These are phyloP conservation scores for Bathelium albidoporum DNA, from an alignment of 495 filamentous ascomycete species.

Conservation along the genomic window DNA sequence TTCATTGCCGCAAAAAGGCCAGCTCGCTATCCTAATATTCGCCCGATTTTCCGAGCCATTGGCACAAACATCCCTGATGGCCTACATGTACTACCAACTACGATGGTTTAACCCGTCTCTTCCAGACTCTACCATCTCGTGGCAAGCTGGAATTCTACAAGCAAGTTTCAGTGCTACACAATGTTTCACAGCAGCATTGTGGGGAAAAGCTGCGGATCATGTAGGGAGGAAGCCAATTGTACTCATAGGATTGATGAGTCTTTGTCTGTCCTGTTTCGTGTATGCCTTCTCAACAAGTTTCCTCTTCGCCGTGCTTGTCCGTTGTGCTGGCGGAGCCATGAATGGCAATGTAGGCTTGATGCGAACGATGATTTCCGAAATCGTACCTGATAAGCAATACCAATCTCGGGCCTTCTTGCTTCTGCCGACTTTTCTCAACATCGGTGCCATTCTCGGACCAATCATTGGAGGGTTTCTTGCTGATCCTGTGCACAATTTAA, in stretches of 20 bases:
- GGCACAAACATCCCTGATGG: conserved; percentile 62
- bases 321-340: conserved; percentile 57
- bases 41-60: conserved; percentile 67
- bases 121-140: conserved; percentile 46
- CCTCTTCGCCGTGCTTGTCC: conserved; percentile 58
- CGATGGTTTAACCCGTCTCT: conserved; percentile 34
- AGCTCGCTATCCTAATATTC: conserved; percentile 60
- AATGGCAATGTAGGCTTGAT: conserved; percentile 72
- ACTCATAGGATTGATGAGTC: conserved; percentile 60
- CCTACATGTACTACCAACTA: conserved; percentile 46
- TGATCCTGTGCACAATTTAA: conserved; percentile 53
- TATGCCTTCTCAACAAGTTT: conserved; percentile 72
- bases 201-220: conserved; percentile 64
- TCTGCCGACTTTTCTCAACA: conserved; percentile 69
- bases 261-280: conserved; percentile 39
- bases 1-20: conserved; percentile 56
- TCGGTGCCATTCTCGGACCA: conserved; percentile 61
- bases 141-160: conserved; percentile 66
- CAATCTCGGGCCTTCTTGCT: conserved; percentile 70
- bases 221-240: conserved; percentile 66
- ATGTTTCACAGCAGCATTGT: conserved; percentile 69
- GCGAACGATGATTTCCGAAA: conserved; percentile 69
- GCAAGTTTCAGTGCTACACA: conserved; percentile 71
- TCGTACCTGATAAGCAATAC: conserved; percentile 52
- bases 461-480: conserved; percentile 60